phyloP scores from a whole-genome alignment of 768 basidiomycete species.

The Astraeus odoratus region DNA sequence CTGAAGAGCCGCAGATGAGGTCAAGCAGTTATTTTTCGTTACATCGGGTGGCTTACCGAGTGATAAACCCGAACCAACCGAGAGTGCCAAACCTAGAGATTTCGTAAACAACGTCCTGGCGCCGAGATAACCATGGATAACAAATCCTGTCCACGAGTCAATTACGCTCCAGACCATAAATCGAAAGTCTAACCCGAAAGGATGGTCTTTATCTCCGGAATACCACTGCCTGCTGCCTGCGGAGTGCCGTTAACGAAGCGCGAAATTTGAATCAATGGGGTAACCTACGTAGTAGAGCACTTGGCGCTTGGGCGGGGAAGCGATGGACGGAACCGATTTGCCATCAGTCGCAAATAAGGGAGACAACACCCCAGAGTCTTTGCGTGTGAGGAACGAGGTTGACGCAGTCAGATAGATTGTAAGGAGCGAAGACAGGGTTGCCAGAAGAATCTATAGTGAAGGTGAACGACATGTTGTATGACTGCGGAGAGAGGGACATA shows the following conservation, averaged over 20 bases:
- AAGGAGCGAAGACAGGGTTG: slow-evolving; percentile 65
- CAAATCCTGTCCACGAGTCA: slow-evolving; percentile 54
- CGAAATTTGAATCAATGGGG: too few species aligned
- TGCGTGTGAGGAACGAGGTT: slow-evolving; percentile 79
- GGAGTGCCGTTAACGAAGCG: too few species aligned
- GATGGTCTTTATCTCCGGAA: slow-evolving; percentile 95
- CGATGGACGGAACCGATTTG: slow-evolving; percentile 11
- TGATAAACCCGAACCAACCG: slow-evolving; percentile 88
- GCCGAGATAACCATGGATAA: slow-evolving; percentile 96
- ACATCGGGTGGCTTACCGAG: slow-evolving; percentile 43
- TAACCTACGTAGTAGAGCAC: slow-evolving; percentile 81
- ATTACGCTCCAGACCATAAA: slow-evolving; percentile 8
- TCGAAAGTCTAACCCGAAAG: slow-evolving; percentile 51
- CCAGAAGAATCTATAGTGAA: slow-evolving; percentile 55
- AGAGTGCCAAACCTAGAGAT: slow-evolving; percentile 78
- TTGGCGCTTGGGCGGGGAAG: slow-evolving; percentile 43
- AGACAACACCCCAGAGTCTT: slow-evolving; percentile 72
- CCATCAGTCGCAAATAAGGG: slow-evolving; percentile 36
- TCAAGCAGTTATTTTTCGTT: slow-evolving; percentile 1
- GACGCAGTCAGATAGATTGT: slow-evolving; percentile 87
- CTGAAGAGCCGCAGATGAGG: slow-evolving; percentile 19
- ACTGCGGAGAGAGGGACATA: slow-evolving; percentile 35
- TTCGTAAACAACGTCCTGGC: slow-evolving; percentile 86
- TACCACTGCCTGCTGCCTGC: slow-evolving; percentile 90
- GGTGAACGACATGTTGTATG: slow-evolving; percentile 1